Percentiles rank a stretch among this genome's conserved stretches.
phyloP scores from a whole-genome alignment of 108 stramenopile genomes.

The Bacterosira constricta region DNA sequence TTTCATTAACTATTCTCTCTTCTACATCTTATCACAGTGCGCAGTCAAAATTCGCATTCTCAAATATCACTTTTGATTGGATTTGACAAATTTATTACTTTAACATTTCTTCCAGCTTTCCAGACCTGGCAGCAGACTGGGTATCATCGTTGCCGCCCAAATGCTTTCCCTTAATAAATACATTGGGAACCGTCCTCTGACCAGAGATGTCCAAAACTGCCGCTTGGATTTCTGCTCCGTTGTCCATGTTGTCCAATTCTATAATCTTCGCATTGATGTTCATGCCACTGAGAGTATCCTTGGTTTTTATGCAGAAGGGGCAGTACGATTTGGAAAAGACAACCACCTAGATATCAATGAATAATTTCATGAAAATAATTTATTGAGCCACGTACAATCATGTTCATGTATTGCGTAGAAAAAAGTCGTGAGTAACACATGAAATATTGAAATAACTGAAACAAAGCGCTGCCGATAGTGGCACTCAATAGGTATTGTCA shows the following conservation, averaged over 20 bases:
- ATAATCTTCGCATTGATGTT: conserved; percentile 49
- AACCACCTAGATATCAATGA: conserved; percentile 47
- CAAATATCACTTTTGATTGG: too few relatives aligned
- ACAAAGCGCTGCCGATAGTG: background rate
- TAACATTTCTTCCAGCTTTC: conserved; percentile 77
- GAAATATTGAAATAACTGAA: background rate
- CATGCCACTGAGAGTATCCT: conserved; percentile 57
- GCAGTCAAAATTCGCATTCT: too few relatives aligned
- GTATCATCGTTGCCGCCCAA: conserved; percentile 84
- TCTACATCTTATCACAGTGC: too few relatives aligned
- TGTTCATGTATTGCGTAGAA: too few relatives aligned
- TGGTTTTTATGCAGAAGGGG: conserved; percentile 72
- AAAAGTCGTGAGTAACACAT: background rate
- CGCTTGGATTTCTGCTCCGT: conserved; percentile 63
- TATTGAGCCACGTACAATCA: too few relatives aligned
- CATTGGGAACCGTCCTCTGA: conserved; percentile 66
- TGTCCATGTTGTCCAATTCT: conserved; percentile 66
- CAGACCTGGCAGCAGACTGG: conserved; percentile 63
- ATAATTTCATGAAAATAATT: too few relatives aligned
- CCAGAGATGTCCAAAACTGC: conserved; percentile 52
- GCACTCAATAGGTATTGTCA: too few relatives aligned
- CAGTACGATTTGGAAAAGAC: conserved; percentile 79
- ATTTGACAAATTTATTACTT: too few relatives aligned
- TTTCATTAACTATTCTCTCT: too few relatives aligned
- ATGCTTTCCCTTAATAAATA: conserved; percentile 66